Percentiles rank a stretch among this genome's conserved stretches.
phyloP scores from a whole-genome alignment of 148 eudicot species.

The Tetragonia tetragonoides region DNA sequence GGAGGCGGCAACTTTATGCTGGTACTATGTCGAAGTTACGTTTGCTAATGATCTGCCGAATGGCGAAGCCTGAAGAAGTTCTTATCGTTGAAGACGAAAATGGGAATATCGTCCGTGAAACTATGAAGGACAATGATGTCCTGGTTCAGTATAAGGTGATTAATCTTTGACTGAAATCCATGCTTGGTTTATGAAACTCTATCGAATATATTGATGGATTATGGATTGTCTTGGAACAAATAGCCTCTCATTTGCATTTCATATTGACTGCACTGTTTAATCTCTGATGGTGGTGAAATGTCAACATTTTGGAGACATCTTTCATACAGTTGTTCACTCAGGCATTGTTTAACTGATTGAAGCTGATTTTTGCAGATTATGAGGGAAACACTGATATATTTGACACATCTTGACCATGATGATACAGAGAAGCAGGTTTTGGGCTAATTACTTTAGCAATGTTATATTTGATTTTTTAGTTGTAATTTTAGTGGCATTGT shows the following conservation, averaged over 20 bases:
- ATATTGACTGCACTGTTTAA: neutral
- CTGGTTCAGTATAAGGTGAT: slow-evolving; percentile 97
- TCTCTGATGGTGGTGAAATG: neutral
- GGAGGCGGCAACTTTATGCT: slow-evolving; percentile 77
- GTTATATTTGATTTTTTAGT: neutral
- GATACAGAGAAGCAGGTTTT: slow-evolving; percentile 98
- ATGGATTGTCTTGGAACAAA: neutral
- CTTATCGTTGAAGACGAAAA: slow-evolving; percentile 99
- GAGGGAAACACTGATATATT: slow-evolving; percentile 93
- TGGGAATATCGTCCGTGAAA: slow-evolving; percentile 99
- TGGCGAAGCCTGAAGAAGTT: slow-evolving; percentile 99
- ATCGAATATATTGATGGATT: neutral
- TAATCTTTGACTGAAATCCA: neutral
- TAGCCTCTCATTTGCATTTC: neutral
- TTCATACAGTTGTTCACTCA: neutral
- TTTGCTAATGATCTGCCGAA: slow-evolving; percentile 86
- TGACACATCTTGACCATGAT: slow-evolving; percentile 95
- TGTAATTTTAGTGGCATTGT: neutral
- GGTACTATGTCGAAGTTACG: slow-evolving; percentile 89
- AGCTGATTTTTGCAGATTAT: slow-evolving; percentile 59
- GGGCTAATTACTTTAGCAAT: neutral
- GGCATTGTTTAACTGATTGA: slow-evolving; percentile 10
- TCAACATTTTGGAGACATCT: neutral
- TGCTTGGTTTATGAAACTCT: neutral
- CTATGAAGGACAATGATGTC: slow-evolving; percentile 99